These are phyloP conservation scores for Coniochaeta prunicola DNA, from an alignment of 2,329 filamentous ascomycete genomes.

Conservation along the genomic window DNA sequence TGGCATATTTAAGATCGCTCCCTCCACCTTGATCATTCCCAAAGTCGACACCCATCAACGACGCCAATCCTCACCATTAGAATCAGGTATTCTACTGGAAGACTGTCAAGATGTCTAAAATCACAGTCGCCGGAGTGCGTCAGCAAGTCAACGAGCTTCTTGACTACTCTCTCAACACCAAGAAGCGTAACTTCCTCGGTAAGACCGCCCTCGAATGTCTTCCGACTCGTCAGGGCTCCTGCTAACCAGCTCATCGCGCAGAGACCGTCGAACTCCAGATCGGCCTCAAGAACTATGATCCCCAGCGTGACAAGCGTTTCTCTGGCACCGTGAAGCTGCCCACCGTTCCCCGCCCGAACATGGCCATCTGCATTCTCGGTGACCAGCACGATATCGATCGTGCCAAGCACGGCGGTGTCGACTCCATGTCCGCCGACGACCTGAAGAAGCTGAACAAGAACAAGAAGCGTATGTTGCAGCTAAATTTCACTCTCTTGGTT, in stretches of 20 bases:
- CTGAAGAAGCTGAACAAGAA: conserved; percentile 99
- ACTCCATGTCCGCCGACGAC: conserved; percentile 97
- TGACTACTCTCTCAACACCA: conserved; percentile 84
- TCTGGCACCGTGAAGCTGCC: conserved; percentile 96
- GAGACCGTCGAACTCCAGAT: conserved; percentile 77
- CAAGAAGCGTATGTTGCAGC: conserved; percentile 68
- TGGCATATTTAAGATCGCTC: background rate
- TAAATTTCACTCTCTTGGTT: background rate
- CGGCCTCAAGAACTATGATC: conserved; percentile 98
- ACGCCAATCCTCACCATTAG: conserved; percentile 65
- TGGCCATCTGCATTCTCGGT: conserved; percentile 73
- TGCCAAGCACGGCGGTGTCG: conserved; percentile 97
- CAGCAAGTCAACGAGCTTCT: conserved; percentile 89
- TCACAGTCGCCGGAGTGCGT: conserved; percentile 87
- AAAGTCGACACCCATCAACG: conserved; percentile 13
- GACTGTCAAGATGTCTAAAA: conserved; percentile 85
- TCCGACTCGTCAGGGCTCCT: background rate
- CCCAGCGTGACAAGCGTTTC: conserved; percentile 99
- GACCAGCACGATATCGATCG: conserved; percentile 97
- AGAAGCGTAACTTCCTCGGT: conserved; percentile 94
- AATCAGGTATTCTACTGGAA: conserved; percentile 67
- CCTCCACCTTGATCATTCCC: background rate
- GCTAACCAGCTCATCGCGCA: conserved; percentile 3
- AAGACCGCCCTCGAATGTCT: background rate
- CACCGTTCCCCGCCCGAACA: conserved; percentile 81